Conservation (phyloP, 2,329 filamentous ascomycete genomes). For the Colletotrichum acutatum region DNA sequence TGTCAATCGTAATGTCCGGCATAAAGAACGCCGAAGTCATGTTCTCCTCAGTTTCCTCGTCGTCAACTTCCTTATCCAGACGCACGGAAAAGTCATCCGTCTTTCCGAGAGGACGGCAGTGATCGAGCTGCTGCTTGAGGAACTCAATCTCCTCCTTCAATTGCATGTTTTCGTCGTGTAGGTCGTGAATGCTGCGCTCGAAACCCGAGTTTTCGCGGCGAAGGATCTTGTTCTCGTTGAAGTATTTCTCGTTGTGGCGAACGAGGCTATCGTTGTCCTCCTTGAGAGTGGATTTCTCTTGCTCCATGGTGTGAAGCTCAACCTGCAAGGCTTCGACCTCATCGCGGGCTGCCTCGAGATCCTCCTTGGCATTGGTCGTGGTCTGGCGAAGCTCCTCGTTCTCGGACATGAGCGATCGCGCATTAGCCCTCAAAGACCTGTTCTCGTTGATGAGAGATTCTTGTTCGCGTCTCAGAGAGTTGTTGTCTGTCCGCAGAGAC, state of each 20-base stretch:
- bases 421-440: constrained; percentile 54
- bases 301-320: constrained; percentile 50
- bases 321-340: constrained; percentile 53
- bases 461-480: constrained; percentile 53
- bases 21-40: constrained; percentile 70
- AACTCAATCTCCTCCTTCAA: constrained; percentile 60
- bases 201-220: constrained; percentile 60
- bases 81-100: constrained; percentile 47
- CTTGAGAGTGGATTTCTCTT: constrained; percentile 57
- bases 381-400: constrained; percentile 57
- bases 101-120: constrained; percentile 51
- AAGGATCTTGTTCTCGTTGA: constrained; percentile 62
- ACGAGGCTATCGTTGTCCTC: constrained; percentile 64
- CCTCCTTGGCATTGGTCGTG: constrained; percentile 52
- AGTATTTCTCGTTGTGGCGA: constrained; percentile 66
- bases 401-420: constrained; percentile 53
- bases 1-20: constrained; percentile 67
- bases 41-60: constrained; percentile 52
- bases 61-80: constrained; percentile 45
- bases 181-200: constrained; percentile 55
- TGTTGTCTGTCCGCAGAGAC: constrained; percentile 54
- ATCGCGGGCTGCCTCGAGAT: constrained; percentile 53
- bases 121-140: constrained; percentile 57
- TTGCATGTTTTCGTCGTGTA: constrained; percentile 59
- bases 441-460: constrained; percentile 57